Conservation (phyloP, 1,139 yeast genomes). For the Pichia inconspicua region DNA sequence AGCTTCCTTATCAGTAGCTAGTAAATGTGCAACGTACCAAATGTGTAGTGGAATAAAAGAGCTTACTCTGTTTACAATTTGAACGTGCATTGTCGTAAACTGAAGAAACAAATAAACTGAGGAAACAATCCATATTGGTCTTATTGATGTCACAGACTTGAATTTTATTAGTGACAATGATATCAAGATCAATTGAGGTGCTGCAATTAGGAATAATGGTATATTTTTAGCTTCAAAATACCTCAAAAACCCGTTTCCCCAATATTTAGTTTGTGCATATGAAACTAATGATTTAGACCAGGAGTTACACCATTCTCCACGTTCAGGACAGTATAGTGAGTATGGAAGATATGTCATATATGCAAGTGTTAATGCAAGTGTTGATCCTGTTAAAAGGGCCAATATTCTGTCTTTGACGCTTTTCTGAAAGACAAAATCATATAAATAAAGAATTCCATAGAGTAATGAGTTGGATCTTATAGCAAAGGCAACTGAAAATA, state of each 20-base stretch:
- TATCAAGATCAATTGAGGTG: slow-evolving; percentile 52
- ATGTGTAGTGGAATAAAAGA: slow-evolving; percentile 68
- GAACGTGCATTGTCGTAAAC: slow-evolving; percentile 56
- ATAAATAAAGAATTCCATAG: slow-evolving; percentile 59
- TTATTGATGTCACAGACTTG: slow-evolving; percentile 3
- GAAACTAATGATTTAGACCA: slow-evolving; percentile 47
- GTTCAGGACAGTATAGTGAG: slow-evolving; percentile 53
- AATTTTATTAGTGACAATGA: slow-evolving; percentile 19
- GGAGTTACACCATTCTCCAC: slow-evolving; percentile 69
- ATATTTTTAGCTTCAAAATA: slow-evolving; percentile 79
- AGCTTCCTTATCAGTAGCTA: slow-evolving; percentile 5
- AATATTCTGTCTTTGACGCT: slow-evolving; percentile 1
- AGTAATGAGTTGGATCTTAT: slow-evolving; percentile 72
- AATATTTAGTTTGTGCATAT: slow-evolving; percentile 74
- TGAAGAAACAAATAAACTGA: slow-evolving; percentile 42
- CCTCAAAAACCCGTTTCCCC: slow-evolving; percentile 74
- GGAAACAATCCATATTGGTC: slow-evolving; percentile 29
- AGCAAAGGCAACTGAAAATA: slow-evolving; percentile 50
- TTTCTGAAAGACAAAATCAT: slow-evolving; percentile 35
- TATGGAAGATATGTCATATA: slow-evolving; percentile 49
- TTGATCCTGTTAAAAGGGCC: slow-evolving; percentile 40
- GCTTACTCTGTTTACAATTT: slow-evolving; percentile 71
- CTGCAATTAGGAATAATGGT: slow-evolving; percentile 76
- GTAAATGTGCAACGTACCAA: slow-evolving; percentile 50
- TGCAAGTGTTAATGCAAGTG: slow-evolving; percentile 41